Evolutionary conservation across 2,329 filamentous ascomycete species (phyloP), one percentile per base, ranked within the genome.

Genomic region (Gnomoniopsis sp.): DNA sequence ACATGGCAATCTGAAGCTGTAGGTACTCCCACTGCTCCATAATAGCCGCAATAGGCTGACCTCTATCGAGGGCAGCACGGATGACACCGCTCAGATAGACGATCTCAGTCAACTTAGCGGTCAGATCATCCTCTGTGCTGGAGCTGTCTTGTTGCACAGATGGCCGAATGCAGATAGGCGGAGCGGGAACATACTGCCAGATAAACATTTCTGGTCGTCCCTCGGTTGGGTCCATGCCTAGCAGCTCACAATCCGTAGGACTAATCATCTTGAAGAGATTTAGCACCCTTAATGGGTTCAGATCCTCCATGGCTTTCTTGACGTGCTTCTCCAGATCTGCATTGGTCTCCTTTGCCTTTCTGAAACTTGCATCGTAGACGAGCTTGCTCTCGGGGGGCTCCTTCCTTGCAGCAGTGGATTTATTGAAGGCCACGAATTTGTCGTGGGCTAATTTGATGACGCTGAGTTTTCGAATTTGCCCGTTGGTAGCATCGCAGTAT

Each of bases 11-110:
- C 69, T 98, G 93, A 10, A 96, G 82, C 69, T 98, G 93, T 61
- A 99, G 78, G 68, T 93, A 98, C 70, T 99, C 95, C 95, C 95
- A 99, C 67, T 96, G 92, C 71, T 99, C 95, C 87, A 98, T 96
- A 58, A 98, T 90, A 1, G 91, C 96, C 64, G 89, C 85, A 2
- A 99, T 83, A 0, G 91, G 87, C 15, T 93, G 90, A 11, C 93
- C 93, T 65, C 91, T 92, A 61, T 88, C 82, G 17, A 98, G 74
- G 0, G 91, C 91, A 22, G 90, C 89, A 52, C 89, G 87, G 63
- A 99, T 91, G 66, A 96, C 85, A 56, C 89, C 89, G 69, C 93
- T 96, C 63, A 96, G 91, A 67, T 96, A 91, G 11, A 97, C 88
- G 64, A 99, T 98, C 70, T 99, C 93, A 33, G 92, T 90, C n/a